Percentiles rank a stretch among this genome's conserved stretches.
phyloP scores from a whole-genome alignment of 345 rosid species.

The Salix dunnii region DNA sequence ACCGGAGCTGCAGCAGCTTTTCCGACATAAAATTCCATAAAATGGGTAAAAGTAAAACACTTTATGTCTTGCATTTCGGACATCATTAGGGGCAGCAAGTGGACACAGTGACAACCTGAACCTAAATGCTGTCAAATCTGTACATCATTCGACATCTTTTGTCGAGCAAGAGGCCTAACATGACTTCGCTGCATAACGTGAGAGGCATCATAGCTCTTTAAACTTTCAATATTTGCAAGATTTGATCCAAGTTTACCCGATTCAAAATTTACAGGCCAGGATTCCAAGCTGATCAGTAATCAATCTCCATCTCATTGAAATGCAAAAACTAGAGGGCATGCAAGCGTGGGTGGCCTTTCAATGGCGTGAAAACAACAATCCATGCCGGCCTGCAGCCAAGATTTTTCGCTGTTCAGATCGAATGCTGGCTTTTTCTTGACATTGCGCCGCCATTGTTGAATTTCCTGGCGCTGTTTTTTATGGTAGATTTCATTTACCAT shows the following conservation, averaged over 20 bases:
- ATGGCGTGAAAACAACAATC: not conserved
- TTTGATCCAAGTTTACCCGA: no score
- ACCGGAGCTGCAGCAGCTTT: not conserved
- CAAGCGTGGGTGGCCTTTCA: not conserved
- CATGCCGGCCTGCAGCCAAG: not conserved
- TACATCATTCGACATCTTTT: no score
- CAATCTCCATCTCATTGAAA: not conserved
- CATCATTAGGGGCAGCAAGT: not conserved
- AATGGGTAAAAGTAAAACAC: not conserved
- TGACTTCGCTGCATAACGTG: no score
- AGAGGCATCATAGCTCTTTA: no score
- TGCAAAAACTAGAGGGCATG: not conserved
- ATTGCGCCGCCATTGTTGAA: not conserved
- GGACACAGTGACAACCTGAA: not conserved
- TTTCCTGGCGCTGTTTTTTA: not conserved
- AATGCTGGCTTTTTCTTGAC: not conserved
- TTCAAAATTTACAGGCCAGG: not conserved
- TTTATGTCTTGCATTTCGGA: not conserved
- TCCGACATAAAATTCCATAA: not conserved
- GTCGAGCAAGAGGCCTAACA: no score
- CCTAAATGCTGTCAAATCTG: not conserved
- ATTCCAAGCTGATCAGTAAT: not conserved
- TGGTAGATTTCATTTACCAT: not conserved
- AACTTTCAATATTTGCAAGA: no score
- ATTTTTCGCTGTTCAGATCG: not conserved